Percentiles rank a stretch among this genome's conserved stretches.
These are phyloP conservation scores for Dacryopinax primogenitus DNA, from an alignment of 768 basidiomycete genomes.

Conservation along the genomic window DNA sequence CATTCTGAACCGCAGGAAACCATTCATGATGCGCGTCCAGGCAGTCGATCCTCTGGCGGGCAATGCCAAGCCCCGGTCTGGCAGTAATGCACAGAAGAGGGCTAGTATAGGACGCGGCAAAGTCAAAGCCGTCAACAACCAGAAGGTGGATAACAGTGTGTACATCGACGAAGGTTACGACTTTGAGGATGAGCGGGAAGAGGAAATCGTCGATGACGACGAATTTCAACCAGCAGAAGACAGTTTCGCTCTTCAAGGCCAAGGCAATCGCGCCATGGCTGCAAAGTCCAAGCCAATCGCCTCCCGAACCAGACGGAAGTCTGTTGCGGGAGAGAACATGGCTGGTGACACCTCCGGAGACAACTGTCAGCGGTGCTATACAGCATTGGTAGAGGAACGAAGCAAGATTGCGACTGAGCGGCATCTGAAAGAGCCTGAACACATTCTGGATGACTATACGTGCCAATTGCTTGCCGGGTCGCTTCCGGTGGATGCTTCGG, in stretches of 20 bases:
- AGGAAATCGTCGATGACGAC: not conserved
- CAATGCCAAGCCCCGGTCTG: not conserved
- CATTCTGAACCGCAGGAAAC: not conserved
- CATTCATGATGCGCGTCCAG: not conserved
- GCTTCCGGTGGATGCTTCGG: conserved; percentile 15
- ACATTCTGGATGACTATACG: conserved; percentile 13
- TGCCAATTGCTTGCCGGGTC: conserved; percentile 14
- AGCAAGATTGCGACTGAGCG: conserved; percentile 11
- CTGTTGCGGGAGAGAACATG: not conserved
- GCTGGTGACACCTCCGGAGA: not conserved
- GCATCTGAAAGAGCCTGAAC: not conserved
- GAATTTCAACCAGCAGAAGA: not conserved
- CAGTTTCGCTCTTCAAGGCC: conserved; percentile 1
- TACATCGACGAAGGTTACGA: not conserved
- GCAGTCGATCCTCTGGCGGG: not conserved
- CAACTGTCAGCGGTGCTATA: conserved; percentile 14
- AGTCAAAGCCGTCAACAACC: conserved; percentile 12
- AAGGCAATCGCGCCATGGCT: not conserved
- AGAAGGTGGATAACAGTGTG: not conserved
- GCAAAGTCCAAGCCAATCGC: conserved; percentile 1
- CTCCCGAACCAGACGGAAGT: not conserved
- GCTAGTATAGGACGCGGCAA: conserved; percentile 14
- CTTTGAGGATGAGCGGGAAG: not conserved
- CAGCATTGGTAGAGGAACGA: conserved; percentile 8
- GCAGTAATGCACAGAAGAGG: not conserved